phyloP scores from a whole-genome alignment of 2,329 filamentous ascomycete genomes.

The Onygena corvina region DNA sequence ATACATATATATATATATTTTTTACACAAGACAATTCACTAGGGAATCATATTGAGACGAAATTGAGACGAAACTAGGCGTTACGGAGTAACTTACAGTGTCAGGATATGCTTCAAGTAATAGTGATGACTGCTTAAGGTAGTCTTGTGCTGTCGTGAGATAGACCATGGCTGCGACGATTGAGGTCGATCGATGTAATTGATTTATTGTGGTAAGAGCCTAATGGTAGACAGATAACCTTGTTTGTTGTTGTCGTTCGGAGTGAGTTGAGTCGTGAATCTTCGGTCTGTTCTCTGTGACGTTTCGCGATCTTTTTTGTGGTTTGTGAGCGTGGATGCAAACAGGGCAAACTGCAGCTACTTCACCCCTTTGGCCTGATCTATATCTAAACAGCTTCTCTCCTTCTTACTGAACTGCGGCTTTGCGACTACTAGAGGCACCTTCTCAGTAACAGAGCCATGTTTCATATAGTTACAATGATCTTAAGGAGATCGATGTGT shows the following conservation, averaged over 20 bases:
- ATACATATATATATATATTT: no score
- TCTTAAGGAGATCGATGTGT: no score
- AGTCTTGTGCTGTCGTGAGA: conserved; percentile 73
- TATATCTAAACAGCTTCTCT: background rate
- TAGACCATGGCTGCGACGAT: conserved; percentile 52
- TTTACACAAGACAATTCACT: no score
- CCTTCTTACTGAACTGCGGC: no score
- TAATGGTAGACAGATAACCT: background rate
- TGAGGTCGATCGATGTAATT: background rate
- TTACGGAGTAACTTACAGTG: conserved; percentile 50
- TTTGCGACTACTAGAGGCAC: no score
- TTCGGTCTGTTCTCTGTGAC: conserved; percentile 2
- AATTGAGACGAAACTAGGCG: background rate
- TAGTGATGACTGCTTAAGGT: conserved; percentile 75
- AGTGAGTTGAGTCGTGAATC: background rate
- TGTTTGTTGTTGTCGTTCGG: background rate
- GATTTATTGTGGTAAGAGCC: no score
- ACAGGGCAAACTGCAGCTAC: conserved; percentile 3
- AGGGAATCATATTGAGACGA: no score
- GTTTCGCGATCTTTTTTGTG: conserved; percentile 2
- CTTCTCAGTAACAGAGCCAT: no score
- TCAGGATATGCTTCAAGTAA: conserved; percentile 76
- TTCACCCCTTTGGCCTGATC: background rate
- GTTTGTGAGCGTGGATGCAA: conserved; percentile 2
- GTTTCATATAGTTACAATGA: no score